Percentiles rank a stretch among this genome's conserved stretches.
phyloP scores from a whole-genome alignment of 441 rosid species.

The Manihot esculenta region DNA sequence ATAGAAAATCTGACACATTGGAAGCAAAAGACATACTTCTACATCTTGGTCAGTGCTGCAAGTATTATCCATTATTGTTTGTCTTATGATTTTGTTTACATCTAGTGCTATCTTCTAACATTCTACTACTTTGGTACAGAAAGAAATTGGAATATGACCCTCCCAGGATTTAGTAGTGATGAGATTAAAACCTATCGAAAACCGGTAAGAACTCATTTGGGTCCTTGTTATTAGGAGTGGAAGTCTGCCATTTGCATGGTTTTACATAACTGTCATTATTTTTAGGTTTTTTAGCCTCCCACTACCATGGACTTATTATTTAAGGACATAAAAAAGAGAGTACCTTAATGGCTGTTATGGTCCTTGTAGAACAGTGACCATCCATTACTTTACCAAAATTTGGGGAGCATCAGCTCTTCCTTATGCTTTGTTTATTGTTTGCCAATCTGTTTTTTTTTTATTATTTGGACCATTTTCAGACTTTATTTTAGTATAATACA shows the following conservation, averaged over 20 bases:
- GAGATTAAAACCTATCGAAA: constrained; percentile 83
- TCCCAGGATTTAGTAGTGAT: constrained; percentile 87
- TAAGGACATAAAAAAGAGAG: no score
- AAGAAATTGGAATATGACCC: constrained; percentile 83
- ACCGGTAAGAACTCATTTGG: constrained; percentile 42
- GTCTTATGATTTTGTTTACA: constrained; percentile 18
- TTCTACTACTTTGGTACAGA: constrained; percentile 45
- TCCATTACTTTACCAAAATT: no score
- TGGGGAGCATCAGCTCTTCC: no score
- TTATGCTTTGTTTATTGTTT: no score
- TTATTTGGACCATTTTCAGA: no score
- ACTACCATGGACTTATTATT: no score
- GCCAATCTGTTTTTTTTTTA: no score
- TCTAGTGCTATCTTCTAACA: constrained; percentile 12
- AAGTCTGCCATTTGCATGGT: constrained; percentile 3
- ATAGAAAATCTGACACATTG: constrained; percentile 79
- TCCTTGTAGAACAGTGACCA: no score
- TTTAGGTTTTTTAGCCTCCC: no score
- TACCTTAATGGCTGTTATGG: no score
- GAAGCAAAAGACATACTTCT: constrained; percentile 94
- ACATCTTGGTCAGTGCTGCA: constrained; percentile 71
- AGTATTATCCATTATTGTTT: constrained; percentile 4
- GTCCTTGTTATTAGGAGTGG: constrained; percentile 1
- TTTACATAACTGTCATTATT: no score
- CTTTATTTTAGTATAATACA: no score